Evolutionary conservation across 202 grass and related monocot genomes (phyloP), one percentile per base, ranked within the genome.

Genomic region (Digitaria exilis): DNA sequence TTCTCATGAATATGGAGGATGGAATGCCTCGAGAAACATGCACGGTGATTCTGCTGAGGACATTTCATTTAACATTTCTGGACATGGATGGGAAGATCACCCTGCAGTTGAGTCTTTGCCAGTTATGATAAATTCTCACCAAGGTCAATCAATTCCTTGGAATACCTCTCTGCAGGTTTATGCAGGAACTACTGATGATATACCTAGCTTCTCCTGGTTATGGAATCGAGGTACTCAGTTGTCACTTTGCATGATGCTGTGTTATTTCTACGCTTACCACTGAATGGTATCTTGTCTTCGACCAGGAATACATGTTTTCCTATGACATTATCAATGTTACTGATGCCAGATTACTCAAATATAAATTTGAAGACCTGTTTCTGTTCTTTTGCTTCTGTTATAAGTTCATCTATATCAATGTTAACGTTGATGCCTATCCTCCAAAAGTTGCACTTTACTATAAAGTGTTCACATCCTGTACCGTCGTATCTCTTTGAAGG

Each of bases 171-270:
- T 58, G 42, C 84, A 85, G 25, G 25, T 50, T 19, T 73, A 89
- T 72, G 57, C 62, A 51, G 45, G 54, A 52, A 56, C 50, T 74
- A 22, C 39, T 74, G 58, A 80, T 76, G 84, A 86, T 41, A 72
- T 76, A 85, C 64, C n/a, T n/a, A n/a, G n/a, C 51, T 84, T 86
- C 73, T 61, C 69, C 65, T 67, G 88, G 88, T 85, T 77, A 83
- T 77, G 72, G 87, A 75, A 57, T 56, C 32, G 78, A 91, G 86
- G 94, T 96, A 80, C 43, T 29, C 77, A 45, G 25, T 30, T 80
- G 44, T 17, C 8, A 77, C 6, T 30, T 77, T 44, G 56, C 41
- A 76, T 76, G 35, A 44, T 76, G 22, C 35, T 9, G n/a, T 62
- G 39, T 1, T 31, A 46, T 31, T 77, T 76, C 31, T 29, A 15